Conservation (phyloP, 352 stramenopile species). For the Pythium aristosporum region DNA sequence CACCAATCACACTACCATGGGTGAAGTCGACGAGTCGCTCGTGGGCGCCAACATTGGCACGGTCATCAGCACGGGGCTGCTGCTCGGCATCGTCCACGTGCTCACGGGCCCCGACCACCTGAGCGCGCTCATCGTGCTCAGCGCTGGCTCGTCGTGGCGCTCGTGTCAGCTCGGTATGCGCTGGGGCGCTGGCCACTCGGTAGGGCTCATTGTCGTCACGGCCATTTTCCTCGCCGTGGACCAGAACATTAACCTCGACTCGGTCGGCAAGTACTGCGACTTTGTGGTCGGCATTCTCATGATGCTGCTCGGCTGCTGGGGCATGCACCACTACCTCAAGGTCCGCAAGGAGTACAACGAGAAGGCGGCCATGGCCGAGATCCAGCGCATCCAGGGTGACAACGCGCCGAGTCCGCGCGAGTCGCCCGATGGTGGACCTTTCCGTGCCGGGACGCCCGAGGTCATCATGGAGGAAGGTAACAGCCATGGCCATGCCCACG, state of each 20-base stretch:
- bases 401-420: constrained; percentile 7
- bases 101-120: constrained; percentile 85
- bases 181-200: constrained; percentile 86
- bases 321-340: constrained; percentile 39
- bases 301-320: constrained; percentile 45
- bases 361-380: constrained; percentile 29
- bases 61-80: constrained; percentile 51
- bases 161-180: constrained; percentile 80
- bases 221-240: constrained; percentile 55
- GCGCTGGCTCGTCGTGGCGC: constrained; percentile 62
- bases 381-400: constrained; percentile 28
- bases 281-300: constrained; percentile 66
- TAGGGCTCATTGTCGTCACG: constrained; percentile 70
- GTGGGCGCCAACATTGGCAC: constrained; percentile 32
- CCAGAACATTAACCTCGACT: constrained; percentile 40
- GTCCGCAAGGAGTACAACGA: constrained; percentile 38
- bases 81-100: constrained; percentile 56
- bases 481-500: constrained; percentile 4
- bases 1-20: constrained; percentile 27
- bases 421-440: constrained; percentile 14
- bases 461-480: constrained; percentile 22
- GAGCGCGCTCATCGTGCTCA: constrained; percentile 80
- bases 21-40: constrained; percentile 37
- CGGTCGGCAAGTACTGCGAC: constrained; percentile 50
- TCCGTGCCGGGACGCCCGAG: constrained; percentile 21